Conservation (phyloP, 495 filamentous ascomycete species). For the Aspergillus ellipticus region DNA sequence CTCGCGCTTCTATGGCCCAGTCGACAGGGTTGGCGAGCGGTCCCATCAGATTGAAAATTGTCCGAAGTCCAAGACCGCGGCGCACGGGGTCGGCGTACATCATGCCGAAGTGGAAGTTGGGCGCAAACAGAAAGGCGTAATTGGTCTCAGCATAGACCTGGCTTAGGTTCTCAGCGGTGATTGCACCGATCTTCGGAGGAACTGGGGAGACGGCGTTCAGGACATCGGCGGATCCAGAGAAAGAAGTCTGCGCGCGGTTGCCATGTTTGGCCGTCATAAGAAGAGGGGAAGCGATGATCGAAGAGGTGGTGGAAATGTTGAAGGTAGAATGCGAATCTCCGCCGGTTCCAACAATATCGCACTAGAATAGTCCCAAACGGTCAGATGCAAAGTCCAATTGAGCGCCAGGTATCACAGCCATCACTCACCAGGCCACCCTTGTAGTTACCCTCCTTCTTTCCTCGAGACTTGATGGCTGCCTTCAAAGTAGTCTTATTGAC, state of each 20-base stretch:
- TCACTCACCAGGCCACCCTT: conserved; percentile 59
- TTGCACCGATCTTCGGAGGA: conserved; percentile 66
- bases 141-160: conserved; percentile 71
- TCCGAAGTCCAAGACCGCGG: conserved; percentile 79
- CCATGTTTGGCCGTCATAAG: conserved; percentile 91
- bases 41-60: conserved; percentile 94
- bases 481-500: conserved; percentile 59
- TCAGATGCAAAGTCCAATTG: background rate
- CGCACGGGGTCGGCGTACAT: conserved; percentile 78
- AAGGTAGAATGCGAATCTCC: conserved; percentile 96
- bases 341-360: conserved; percentile 97
- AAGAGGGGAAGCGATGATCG: conserved; percentile 81
- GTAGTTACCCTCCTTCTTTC: conserved; percentile 66
- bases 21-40: conserved; percentile 88
- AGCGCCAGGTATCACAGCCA: background rate
- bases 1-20: conserved; percentile 74
- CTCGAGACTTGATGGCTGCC: conserved; percentile 52
- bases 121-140: conserved; percentile 95
- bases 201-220: conserved; percentile 65
- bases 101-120: conserved; percentile 95
- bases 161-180: conserved; percentile 65
- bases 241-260: conserved; percentile 91
- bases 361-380: conserved; percentile 43
- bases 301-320: conserved; percentile 93
- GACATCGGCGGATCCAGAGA: conserved; percentile 92